Evolutionary conservation across 163 green algal species (phyloP).

Genomic region (Trebouxia gelatinosa): DNA sequence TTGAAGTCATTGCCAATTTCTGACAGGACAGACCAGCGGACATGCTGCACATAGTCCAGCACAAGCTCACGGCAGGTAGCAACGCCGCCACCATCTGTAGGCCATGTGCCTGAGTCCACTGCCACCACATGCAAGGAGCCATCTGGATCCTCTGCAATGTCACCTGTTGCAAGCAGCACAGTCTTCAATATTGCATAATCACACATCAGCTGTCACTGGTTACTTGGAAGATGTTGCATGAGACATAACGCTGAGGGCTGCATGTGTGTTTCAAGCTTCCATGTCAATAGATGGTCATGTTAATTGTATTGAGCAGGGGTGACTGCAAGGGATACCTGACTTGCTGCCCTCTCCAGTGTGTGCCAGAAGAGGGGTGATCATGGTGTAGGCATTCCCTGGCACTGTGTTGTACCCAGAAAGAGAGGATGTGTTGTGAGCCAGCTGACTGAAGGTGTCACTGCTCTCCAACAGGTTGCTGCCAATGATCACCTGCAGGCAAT

Average conservation of each 20-base stretch:
- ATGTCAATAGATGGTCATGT: no score
- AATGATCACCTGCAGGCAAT: constrained; percentile 13
- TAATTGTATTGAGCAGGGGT: no score
- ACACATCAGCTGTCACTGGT: no score
- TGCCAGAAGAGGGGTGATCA: constrained; percentile 9
- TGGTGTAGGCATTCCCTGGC: constrained; percentile 24
- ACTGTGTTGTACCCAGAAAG: constrained; percentile 25
- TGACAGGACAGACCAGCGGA: constrained; percentile 20
- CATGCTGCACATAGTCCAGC: constrained; percentile 31
- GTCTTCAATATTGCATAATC: no score
- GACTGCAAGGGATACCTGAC: no score
- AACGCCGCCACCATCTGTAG: constrained; percentile 33
- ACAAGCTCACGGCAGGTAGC: constrained; percentile 34
- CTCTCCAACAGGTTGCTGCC: constrained; percentile 26
- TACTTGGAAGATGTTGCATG: no score
- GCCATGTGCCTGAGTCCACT: constrained; percentile 28
- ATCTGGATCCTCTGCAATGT: not conserved
- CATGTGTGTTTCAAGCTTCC: no score
- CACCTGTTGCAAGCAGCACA: not conserved
- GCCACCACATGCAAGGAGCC: constrained; percentile 25
- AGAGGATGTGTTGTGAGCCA: constrained; percentile 23
- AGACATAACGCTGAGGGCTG: no score
- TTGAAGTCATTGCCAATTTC: constrained; percentile 36
- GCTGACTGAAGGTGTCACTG: constrained; percentile 24
- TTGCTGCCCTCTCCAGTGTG: not conserved